Evolutionary conservation across 2,329 filamentous ascomycete genomes (phyloP).

Genomic region (Zymoseptoria pseudotritici): DNA sequence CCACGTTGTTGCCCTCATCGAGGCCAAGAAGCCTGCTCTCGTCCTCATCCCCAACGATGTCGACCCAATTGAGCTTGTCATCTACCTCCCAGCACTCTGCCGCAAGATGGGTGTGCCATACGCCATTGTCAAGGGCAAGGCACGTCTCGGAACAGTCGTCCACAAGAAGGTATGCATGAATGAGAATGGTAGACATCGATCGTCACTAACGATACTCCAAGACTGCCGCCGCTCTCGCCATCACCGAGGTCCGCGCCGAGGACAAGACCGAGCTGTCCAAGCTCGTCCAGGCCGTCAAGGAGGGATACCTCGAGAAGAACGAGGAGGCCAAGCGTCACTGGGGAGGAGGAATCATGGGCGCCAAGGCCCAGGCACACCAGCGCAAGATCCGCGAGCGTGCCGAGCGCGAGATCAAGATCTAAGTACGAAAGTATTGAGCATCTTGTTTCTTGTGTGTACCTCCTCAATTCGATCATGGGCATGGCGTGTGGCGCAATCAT

Average conservation of each 20-base stretch:
- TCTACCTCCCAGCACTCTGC: constrained; percentile 98
- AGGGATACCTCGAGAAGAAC: constrained; percentile 93
- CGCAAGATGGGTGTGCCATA: constrained; percentile 99
- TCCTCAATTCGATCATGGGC: not conserved
- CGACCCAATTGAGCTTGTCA: constrained; percentile 98
- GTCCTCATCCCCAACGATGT: constrained; percentile 99
- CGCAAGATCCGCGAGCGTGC: constrained; percentile 92
- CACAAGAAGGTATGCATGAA: constrained; percentile 83
- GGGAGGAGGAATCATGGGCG: constrained; percentile 99
- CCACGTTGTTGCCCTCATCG: constrained; percentile 93
- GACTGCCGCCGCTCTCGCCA: constrained; percentile 91
- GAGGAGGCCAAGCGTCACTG: constrained; percentile 87
- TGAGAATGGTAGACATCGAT: not conserved
- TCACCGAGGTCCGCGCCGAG: constrained; percentile 95
- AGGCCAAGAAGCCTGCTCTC: constrained; percentile 99
- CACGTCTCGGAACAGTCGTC: constrained; percentile 94
- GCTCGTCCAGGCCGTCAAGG: constrained; percentile 93
- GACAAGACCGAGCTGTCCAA: constrained; percentile 98
- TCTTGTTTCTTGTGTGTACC: not conserved
- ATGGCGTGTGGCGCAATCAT: not conserved
- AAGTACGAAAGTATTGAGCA: constrained; percentile 31
- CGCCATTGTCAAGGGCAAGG: constrained; percentile 99
- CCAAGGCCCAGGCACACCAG: constrained; percentile 73
- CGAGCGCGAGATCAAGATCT: constrained; percentile 96
- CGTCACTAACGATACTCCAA: constrained; percentile 34